A percentile compares a stretch with the other conserved stretches of the same genome.
These are phyloP conservation scores for Gossypium thurberi DNA, from an alignment of 345 rosid species.

Conservation along the genomic window DNA sequence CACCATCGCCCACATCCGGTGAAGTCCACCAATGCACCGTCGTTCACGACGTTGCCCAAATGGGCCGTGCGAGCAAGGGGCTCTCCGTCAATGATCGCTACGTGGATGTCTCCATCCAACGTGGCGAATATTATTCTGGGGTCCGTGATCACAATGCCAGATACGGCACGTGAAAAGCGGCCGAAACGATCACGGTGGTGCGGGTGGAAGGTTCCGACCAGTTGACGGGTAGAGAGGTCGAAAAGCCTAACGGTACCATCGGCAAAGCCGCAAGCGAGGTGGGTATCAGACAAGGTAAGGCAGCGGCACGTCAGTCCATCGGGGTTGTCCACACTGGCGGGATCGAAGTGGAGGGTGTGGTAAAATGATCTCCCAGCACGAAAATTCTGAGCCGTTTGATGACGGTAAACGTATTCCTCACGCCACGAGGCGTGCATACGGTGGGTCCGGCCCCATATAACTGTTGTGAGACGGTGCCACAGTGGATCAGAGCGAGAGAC, in stretches of 20 bases:
- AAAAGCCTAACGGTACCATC: conserved; percentile 84
- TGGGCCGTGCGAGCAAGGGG: conserved; percentile 44
- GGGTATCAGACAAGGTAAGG: conserved; percentile 61
- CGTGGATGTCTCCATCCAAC: conserved; percentile 72
- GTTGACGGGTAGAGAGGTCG: conserved; percentile 42
- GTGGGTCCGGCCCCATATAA: conserved; percentile 53
- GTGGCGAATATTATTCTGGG: conserved; percentile 58
- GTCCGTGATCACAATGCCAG: conserved; percentile 50
- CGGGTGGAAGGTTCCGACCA: conserved; percentile 53
- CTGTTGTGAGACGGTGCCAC: conserved; percentile 54
- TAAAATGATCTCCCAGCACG: conserved; percentile 30
- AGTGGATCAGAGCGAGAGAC: conserved; percentile 67
- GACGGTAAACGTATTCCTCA: conserved; percentile 56
- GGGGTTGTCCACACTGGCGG: conserved; percentile 40
- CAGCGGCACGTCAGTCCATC: conserved; percentile 67
- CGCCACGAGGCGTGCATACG: conserved; percentile 56
- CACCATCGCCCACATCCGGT: conserved; percentile 69
- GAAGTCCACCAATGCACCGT: conserved; percentile 78
- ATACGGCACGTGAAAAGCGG: conserved; percentile 59
- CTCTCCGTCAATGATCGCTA: conserved; percentile 33
- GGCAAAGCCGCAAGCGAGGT: conserved; percentile 74
- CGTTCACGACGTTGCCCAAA: conserved; percentile 49
- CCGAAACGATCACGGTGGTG: conserved; percentile 57
- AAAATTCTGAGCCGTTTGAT: conserved; percentile 64
- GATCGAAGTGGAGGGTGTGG: conserved; percentile 55